phyloP scores from a whole-genome alignment of 169 alveolate genomes.

The Plasmodium gallinaceum region DNA sequence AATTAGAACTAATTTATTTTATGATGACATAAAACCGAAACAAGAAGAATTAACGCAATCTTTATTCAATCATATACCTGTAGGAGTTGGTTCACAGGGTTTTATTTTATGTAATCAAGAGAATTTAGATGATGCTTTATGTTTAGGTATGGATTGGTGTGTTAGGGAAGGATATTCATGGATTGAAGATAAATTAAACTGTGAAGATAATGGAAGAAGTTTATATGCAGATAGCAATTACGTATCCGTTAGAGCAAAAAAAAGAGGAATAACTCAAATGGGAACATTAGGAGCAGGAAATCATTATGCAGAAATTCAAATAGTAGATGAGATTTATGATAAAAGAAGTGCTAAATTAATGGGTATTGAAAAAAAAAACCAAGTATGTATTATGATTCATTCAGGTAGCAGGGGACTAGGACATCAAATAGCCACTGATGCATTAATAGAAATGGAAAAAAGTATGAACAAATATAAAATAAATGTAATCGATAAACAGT shows the following conservation, averaged over 20 bases:
- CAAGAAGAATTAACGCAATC: constrained; percentile 88
- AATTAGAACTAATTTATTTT: constrained; percentile 80
- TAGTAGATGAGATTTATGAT: constrained; percentile 90
- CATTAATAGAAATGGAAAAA: constrained; percentile 90
- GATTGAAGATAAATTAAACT: constrained; percentile 90
- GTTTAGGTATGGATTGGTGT: constrained; percentile 91
- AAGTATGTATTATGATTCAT: constrained; percentile 91
- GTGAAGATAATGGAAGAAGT: constrained; percentile 92
- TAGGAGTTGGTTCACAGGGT: constrained; percentile 93
- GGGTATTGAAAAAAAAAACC: constrained; percentile 89
- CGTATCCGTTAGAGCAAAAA: constrained; percentile 89
- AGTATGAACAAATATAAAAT: constrained; percentile 78
- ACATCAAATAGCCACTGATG: constrained; percentile 92
- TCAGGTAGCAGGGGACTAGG: constrained; percentile 93
- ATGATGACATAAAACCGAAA: constrained; percentile 80
- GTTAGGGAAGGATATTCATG: constrained; percentile 84
- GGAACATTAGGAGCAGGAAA: constrained; percentile 95
- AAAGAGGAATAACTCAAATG: constrained; percentile 92
- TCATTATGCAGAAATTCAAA: constrained; percentile 93
- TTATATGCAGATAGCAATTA: constrained; percentile 89
- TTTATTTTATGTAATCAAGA: constrained; percentile 81
- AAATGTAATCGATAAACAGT: constrained; percentile 88
- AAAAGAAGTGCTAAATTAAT: constrained; percentile 89
- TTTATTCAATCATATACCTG: constrained; percentile 92
- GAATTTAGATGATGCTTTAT: constrained; percentile 85